These are phyloP conservation scores for Yamadazyma tumulicola DNA, from an alignment of 805 yeast species.

Conservation along the genomic window DNA sequence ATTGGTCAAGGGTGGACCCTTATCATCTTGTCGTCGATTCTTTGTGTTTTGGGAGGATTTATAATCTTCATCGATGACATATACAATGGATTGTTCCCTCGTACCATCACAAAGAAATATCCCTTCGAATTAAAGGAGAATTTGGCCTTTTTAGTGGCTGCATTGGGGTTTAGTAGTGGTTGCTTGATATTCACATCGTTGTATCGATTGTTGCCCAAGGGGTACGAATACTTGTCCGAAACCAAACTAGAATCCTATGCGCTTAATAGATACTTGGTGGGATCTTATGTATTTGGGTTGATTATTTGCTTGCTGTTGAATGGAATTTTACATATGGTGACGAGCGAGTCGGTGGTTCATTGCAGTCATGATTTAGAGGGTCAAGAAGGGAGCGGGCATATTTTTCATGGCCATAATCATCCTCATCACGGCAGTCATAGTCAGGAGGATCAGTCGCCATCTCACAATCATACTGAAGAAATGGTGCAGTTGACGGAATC, in stretches of 20 bases:
- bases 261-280: conserved; percentile 36
- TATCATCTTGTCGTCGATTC: conserved; percentile 60
- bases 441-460: conserved; percentile 5
- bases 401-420: conserved; percentile 13
- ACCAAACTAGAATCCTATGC: conserved; percentile 8
- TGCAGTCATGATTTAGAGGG: conserved; percentile 61
- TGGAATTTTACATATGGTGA: conserved; percentile 61
- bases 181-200: conserved; percentile 77
- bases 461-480: conserved; percentile 9
- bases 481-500: neutral
- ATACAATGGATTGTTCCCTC: conserved; percentile 42
- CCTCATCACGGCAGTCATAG: conserved; percentile 14
- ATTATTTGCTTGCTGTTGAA: conserved; percentile 58
- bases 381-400: conserved; percentile 1
- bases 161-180: conserved; percentile 78
- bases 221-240: conserved; percentile 43
- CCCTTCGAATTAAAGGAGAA: conserved; percentile 57
- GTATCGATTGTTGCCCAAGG: conserved; percentile 72
- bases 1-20: conserved; percentile 58
- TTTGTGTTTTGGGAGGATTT: conserved; percentile 70
- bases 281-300: conserved; percentile 58
- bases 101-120: conserved; percentile 30
- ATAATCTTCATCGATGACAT: conserved; percentile 60
- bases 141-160: conserved; percentile 63
- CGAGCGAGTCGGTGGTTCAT: conserved; percentile 81